Evolutionary conservation across 2,329 filamentous ascomycete species (phyloP), one percentile per base, ranked within the genome.

Genomic region (Apiospora aurea): DNA sequence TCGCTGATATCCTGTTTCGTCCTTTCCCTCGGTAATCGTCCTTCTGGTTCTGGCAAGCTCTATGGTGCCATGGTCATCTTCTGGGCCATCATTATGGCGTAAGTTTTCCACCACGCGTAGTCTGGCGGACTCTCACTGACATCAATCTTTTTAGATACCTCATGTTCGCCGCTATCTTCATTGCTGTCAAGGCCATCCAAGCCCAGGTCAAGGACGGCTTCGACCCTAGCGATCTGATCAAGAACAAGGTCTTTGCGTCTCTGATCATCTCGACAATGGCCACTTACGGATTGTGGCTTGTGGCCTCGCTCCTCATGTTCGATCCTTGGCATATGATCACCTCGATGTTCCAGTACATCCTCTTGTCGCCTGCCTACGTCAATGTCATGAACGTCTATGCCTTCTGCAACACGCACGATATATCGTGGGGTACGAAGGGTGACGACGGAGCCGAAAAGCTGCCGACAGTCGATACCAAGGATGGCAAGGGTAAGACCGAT

Each of bases 301-400:
- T 99, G 69, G 93, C 94, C 0, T 97, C 95, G 11, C 87, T 99
- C 75, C 87, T 99, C 76, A 98, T 98, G 91, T 91, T 98, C 82
- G 96, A 99, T 81, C 96, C 96, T 4, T 99, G 96, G 96, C 96
- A 99, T 85, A 98, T 99, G 95, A 88, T 97, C 82, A 98, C 96
- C n/a, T 92, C 93, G 72, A 94, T 98, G 82, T 82, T 95, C 68
- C 96, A 98, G 88, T 99, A 99, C 82, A 91, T 98, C 77, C 90
- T 98, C 57, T 88, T 99, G 72, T 97, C 95, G 0, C 96, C 96
- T 0, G 97, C 95, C 0, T 99, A 97, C 84, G 97, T 97, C 85
- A 99, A 98, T 83, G 95, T 98, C 72, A 91, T 99, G 78, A 99
- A 98, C 86, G 96, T 99, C 72, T 99, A 98, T 83, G 96, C 96